These are phyloP conservation scores for Micractinium sp. DNA, from an alignment of 139 green algal species.

Conservation along the genomic window DNA sequence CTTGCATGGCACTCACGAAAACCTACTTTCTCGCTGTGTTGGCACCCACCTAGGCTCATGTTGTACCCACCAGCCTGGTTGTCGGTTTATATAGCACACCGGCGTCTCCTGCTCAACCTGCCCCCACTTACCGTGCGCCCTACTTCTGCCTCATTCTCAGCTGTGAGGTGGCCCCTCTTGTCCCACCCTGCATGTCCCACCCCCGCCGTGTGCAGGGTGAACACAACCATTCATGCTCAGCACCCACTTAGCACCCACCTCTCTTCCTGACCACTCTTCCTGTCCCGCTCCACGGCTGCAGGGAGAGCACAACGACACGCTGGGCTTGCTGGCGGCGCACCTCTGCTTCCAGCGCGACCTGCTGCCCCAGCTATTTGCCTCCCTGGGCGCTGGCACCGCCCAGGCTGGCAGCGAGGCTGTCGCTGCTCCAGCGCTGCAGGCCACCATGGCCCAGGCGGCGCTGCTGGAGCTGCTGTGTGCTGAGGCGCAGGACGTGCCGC, in stretches of 20 bases:
- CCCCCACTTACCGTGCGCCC: background rate
- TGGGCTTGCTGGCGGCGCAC: slow-evolving; percentile 33
- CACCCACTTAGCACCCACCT: too few relatives aligned
- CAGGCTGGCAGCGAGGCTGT: background rate
- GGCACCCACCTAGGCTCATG: background rate
- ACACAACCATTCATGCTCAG: too few relatives aligned
- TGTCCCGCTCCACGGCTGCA: background rate
- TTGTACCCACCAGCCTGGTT: too few relatives aligned
- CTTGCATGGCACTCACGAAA: background rate
- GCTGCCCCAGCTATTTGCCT: background rate
- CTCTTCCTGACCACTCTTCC: too few relatives aligned
- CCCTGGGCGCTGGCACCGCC: background rate
- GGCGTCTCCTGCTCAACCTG: background rate
- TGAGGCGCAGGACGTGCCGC: slow-evolving; percentile 25
- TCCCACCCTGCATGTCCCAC: background rate
- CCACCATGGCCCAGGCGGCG: slow-evolving; percentile 21
- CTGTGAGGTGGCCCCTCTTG: too few relatives aligned
- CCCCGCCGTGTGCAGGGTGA: too few relatives aligned
- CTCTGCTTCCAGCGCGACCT: slow-evolving; percentile 15
- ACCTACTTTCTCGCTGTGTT: background rate
- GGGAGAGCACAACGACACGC: slow-evolving; percentile 33
- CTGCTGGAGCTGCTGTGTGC: slow-evolving; percentile 29
- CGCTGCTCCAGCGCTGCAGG: background rate
- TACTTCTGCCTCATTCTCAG: too few relatives aligned
- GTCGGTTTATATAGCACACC: too few relatives aligned